Evolutionary conservation across 768 basidiomycete genomes (phyloP).

Genomic region (Termitomyces sp.): DNA sequence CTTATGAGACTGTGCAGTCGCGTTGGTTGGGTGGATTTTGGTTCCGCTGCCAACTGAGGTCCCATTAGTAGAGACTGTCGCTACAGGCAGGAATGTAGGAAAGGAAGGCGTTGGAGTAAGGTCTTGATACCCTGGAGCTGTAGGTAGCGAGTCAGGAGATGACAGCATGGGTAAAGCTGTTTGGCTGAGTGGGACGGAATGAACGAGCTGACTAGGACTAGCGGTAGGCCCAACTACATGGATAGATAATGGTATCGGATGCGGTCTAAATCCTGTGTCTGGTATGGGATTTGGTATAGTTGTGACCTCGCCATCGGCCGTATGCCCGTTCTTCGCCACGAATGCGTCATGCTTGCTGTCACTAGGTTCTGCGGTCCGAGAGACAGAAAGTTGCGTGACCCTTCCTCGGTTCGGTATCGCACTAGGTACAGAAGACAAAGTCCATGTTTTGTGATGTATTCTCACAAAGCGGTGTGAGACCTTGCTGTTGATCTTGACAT

Average conservation of each 20-base stretch:
- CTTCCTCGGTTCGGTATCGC: background rate
- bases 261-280: slow-evolving; percentile 30
- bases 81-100: slow-evolving; percentile 8
- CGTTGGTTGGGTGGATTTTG: background rate
- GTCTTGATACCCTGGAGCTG: slow-evolving; percentile 14
- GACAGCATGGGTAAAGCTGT: slow-evolving; percentile 15
- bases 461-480: slow-evolving; percentile 13
- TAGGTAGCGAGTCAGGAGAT: slow-evolving; percentile 20
- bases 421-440: background rate
- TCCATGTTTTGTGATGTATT: slow-evolving; percentile 10
- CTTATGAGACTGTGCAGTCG: slow-evolving; percentile 23
- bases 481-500: slow-evolving; percentile 1
- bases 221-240: slow-evolving; percentile 26
- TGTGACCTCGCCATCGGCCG: slow-evolving; percentile 24
- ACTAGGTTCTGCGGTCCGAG: slow-evolving; percentile 4
- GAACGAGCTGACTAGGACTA: slow-evolving; percentile 14
- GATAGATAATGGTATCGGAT: slow-evolving; percentile 11
- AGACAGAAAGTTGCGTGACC: background rate
- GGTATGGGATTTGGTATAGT: slow-evolving; percentile 47
- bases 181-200: slow-evolving; percentile 10
- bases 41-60: slow-evolving; percentile 1
- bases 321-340: slow-evolving; percentile 16
- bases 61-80: slow-evolving; percentile 10
- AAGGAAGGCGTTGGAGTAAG: slow-evolving; percentile 8
- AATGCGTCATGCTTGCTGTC: slow-evolving; percentile 12